Conservation (phyloP, 2,329 filamentous ascomycete genomes). For the Aspergillus phoenicis region DNA sequence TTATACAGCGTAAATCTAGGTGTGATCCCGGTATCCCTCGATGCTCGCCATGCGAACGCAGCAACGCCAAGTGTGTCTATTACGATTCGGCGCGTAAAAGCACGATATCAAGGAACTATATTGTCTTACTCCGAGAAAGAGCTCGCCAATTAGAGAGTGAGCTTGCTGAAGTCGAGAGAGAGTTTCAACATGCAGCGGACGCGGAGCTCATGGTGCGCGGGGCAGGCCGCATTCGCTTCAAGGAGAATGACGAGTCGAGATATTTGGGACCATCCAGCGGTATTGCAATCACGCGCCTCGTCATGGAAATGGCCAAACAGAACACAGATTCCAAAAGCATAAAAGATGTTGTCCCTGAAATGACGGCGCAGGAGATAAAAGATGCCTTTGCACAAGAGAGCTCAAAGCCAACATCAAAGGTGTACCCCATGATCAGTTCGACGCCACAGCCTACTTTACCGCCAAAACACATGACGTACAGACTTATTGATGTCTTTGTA, state of each 20-base stretch:
- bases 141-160: constrained; percentile 81
- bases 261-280: constrained; percentile 93
- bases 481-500: constrained; percentile 81
- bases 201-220: constrained; percentile 84
- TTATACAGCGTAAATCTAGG: constrained; percentile 80
- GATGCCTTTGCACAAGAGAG: constrained; percentile 69
- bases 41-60: constrained; percentile 89
- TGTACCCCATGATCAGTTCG: constrained; percentile 87
- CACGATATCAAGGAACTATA: constrained; percentile 87
- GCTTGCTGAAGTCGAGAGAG: constrained; percentile 75
- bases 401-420: constrained; percentile 69
- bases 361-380: constrained; percentile 66
- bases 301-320: constrained; percentile 95
- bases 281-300: constrained; percentile 88
- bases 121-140: constrained; percentile 85
- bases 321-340: constrained; percentile 90
- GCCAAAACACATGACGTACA: constrained; percentile 71
- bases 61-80: constrained; percentile 90
- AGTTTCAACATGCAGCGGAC: constrained; percentile 70
- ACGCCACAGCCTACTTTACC: constrained; percentile 77
- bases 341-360: constrained; percentile 84
- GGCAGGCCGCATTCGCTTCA: constrained; percentile 80
- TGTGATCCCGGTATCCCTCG: constrained; percentile 91
- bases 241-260: constrained; percentile 82
- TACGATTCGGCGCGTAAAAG: constrained; percentile 85